Evolutionary conservation across 2,329 filamentous ascomycete genomes (phyloP), one percentile per base, ranked within the genome.

Genomic region (Waltergamsia citrina): DNA sequence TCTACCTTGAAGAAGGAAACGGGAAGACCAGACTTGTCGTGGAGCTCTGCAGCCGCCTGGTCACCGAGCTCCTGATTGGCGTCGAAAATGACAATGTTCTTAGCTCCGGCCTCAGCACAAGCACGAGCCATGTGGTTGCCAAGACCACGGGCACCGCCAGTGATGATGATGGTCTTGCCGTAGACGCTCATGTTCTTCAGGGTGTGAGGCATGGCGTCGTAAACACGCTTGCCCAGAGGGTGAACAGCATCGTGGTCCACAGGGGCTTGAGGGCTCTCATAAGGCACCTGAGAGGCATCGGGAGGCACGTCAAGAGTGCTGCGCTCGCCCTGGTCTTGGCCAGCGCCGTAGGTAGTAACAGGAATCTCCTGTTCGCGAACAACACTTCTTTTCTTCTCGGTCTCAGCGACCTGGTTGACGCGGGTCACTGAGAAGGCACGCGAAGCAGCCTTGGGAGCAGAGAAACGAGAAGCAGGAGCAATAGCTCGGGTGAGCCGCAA

Each of bases 121-220:
- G 81, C 83, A 40, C 80, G 75, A 31, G 82, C 81, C 78, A 87
- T 87, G 63, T 81, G 70, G 68, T 83, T 84, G 32, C 83, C 83
- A 6, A 88, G 67, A 51, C 83, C 82, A 47, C 82, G 79, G 41
- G 81, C 83, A 54, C 79, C 83, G 51, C 81, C 81, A 52, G 81
- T 85, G 47, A 86, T 59, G 43, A 85, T 68, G 44, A 83, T 78
- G 36, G 79, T 73, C 68, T 85, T 85, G 52, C 67, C 78, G 53
- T 71, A 72, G 40, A 85, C 67, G 34, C 68, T 75, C 69, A 84
- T 80, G 57, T 71, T 80, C 58, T 76, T 68, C 59, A 85, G 65
- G 23, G 78, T 85, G 20, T 70, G 66, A 5, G 78, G 72, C 52
- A 85, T 64, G 28, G 64, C 56, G 32, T 67, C 54, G 54, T 65